A percentile compares a stretch with the other conserved stretches of the same genome.
phyloP scores from a whole-genome alignment of 495 filamentous ascomycete genomes.

The Lophiostoma macrostomum region DNA sequence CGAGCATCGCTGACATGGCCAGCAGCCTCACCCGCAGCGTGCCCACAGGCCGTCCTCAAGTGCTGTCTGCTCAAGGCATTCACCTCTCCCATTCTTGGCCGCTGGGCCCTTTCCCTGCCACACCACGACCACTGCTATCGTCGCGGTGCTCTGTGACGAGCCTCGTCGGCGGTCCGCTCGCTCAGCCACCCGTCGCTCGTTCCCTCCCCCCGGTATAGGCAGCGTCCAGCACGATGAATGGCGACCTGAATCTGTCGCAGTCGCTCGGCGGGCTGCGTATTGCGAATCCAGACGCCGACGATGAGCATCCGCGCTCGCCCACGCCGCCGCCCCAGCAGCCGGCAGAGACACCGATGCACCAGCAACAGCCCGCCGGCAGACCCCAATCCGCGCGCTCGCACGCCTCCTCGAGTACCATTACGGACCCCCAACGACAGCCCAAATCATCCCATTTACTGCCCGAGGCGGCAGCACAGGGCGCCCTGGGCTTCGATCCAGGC shows the following conservation, averaged over 20 bases:
- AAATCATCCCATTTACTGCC: constrained; percentile 10
- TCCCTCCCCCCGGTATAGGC: constrained; percentile 6
- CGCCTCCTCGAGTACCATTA: constrained; percentile 34
- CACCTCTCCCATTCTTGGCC: constrained; percentile 15
- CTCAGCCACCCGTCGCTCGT: constrained; percentile 25
- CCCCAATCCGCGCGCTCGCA: constrained; percentile 34
- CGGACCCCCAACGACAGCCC: constrained; percentile 16
- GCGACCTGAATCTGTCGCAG: constrained; percentile 88
- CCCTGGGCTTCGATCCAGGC: constrained; percentile 43
- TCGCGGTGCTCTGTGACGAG: background rate
- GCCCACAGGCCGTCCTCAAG: background rate
- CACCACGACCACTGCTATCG: background rate
- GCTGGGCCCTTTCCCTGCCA: constrained; percentile 16
- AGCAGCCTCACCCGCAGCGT: constrained; percentile 17
- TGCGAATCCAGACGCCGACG: constrained; percentile 85
- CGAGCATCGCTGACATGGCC: constrained; percentile 1
- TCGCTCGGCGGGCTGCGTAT: constrained; percentile 93
- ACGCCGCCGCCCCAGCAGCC: constrained; percentile 54
- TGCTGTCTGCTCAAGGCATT: constrained; percentile 20
- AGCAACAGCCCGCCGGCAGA: constrained; percentile 20
- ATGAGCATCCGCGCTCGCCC: no score
- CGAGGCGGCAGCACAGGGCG: constrained; percentile 27
- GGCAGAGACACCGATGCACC: constrained; percentile 40
- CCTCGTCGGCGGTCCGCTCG: constrained; percentile 6
- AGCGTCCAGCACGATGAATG: constrained; percentile 61